phyloP scores from a whole-genome alignment of 2,329 filamentous ascomycete genomes.

The Alternaria brassicicola region DNA sequence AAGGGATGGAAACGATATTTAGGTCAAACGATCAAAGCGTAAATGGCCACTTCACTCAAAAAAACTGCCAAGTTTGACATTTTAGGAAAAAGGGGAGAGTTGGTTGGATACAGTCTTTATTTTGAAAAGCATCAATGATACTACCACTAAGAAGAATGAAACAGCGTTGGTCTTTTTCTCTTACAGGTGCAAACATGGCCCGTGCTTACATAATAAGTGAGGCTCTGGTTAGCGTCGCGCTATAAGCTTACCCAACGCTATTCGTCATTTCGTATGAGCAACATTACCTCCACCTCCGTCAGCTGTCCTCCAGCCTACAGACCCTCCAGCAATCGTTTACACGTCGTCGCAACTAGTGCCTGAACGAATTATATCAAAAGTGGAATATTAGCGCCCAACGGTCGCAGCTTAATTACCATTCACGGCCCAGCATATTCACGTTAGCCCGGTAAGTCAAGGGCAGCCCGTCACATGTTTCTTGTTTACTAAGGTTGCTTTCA shows the following conservation, averaged over 20 bases:
- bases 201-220: conserved; percentile 21
- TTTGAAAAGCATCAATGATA: background rate
- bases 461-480: background rate
- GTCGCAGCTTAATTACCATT: conserved; percentile 1
- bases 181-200: background rate
- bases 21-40: no score
- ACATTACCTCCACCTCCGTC: conserved; percentile 21
- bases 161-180: background rate
- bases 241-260: conserved; percentile 19
- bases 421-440: conserved; percentile 9
- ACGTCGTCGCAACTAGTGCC: conserved; percentile 18
- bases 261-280: conserved; percentile 28
- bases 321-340: conserved; percentile 2
- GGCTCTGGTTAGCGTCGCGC: conserved; percentile 28
- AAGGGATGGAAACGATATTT: background rate
- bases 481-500: background rate
- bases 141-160: background rate
- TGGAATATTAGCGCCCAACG: background rate
- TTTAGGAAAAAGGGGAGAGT: background rate
- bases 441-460: conserved; percentile 23
- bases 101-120: background rate
- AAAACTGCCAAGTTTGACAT: background rate
- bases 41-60: background rate
- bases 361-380: background rate
- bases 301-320: conserved; percentile 18